A percentile compares a stretch with the other conserved stretches of the same genome.
Evolutionary conservation across 2,329 filamentous ascomycete genomes (phyloP).

Genomic region (Aspergillus sp.): DNA sequence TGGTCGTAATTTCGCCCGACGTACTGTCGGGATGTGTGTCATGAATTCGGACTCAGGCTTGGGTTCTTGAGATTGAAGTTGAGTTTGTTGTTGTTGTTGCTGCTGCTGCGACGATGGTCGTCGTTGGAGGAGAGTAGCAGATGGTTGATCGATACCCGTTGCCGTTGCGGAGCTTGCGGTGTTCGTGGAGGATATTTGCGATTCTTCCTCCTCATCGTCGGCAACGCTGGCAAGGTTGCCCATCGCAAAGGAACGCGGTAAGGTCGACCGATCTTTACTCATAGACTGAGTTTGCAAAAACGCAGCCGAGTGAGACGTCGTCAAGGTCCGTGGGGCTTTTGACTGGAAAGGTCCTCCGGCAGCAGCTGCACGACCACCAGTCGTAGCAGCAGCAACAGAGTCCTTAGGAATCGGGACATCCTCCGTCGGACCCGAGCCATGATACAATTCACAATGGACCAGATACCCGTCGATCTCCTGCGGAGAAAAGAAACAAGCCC

Average conservation of each 20-base stretch:
- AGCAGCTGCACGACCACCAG: not conserved
- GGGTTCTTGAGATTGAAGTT: conserved; percentile 12
- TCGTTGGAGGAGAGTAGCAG: conserved; percentile 21
- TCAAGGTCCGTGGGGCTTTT: conserved; percentile 27
- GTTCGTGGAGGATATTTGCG: conserved; percentile 27
- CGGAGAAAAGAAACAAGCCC: conserved; percentile 61
- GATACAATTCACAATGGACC: conserved; percentile 63
- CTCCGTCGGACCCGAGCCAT: conserved; percentile 54
- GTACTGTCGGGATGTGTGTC: conserved; percentile 58
- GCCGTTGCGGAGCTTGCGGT: conserved; percentile 38
- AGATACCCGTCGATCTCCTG: conserved; percentile 63
- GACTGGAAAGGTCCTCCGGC: conserved; percentile 17
- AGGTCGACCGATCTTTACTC: conserved; percentile 24
- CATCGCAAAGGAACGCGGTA: conserved; percentile 35
- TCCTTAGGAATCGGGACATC: conserved; percentile 56
- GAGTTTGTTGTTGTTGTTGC: conserved; percentile 13
- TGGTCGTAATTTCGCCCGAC: conserved; percentile 56
- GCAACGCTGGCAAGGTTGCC: conserved; percentile 26
- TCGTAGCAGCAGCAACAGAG: conserved; percentile 6
- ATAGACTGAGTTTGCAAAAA: conserved; percentile 26
- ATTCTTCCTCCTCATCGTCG: conserved; percentile 26
- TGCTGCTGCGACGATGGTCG: conserved; percentile 20
- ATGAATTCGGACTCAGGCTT: conserved; percentile 39
- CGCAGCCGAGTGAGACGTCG: conserved; percentile 27
- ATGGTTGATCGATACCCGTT: conserved; percentile 17